phyloP scores from a whole-genome alignment of 1,284 basidiomycete genomes.

The Lentinula novae-zelandiae region DNA sequence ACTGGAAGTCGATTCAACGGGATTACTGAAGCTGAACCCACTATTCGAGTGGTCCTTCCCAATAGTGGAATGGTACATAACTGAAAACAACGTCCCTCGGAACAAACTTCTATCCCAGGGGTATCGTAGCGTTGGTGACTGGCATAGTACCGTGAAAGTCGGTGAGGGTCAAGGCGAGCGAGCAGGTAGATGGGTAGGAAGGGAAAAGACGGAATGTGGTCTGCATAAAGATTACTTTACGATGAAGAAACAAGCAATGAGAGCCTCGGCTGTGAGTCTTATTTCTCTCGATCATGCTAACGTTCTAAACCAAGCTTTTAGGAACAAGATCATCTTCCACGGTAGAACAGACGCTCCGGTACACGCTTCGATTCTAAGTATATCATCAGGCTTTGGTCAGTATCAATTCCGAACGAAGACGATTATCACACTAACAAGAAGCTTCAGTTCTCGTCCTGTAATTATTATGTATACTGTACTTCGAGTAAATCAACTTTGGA shows the following conservation, averaged over 20 bases:
- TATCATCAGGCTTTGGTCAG: background rate
- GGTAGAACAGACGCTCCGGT: background rate
- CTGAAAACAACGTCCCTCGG: constrained; percentile 81
- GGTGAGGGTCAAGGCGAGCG: constrained; percentile 78
- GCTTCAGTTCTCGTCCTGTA: no score
- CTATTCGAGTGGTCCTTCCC: constrained; percentile 88
- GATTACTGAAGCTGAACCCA: constrained; percentile 94
- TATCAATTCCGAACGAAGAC: background rate
- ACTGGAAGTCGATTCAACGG: constrained; percentile 89
- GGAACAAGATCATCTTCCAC: constrained; percentile 10
- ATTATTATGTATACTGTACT: background rate
- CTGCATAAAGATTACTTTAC: constrained; percentile 85
- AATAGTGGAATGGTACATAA: constrained; percentile 85
- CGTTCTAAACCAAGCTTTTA: background rate
- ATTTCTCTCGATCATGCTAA: background rate
- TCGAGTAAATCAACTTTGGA: background rate
- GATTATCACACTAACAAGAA: background rate
- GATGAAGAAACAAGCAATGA: constrained; percentile 54
- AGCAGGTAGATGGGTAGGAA: constrained; percentile 89
- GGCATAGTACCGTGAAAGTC: constrained; percentile 87
- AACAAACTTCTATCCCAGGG: constrained; percentile 89
- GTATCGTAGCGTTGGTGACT: constrained; percentile 94
- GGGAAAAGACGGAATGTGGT: constrained; percentile 94
- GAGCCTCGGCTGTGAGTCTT: constrained; percentile 6
- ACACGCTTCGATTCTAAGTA: background rate